These are phyloP conservation scores for Fusarium sp. DNA, from an alignment of 2,329 filamentous ascomycete genomes.

Conservation along the genomic window DNA sequence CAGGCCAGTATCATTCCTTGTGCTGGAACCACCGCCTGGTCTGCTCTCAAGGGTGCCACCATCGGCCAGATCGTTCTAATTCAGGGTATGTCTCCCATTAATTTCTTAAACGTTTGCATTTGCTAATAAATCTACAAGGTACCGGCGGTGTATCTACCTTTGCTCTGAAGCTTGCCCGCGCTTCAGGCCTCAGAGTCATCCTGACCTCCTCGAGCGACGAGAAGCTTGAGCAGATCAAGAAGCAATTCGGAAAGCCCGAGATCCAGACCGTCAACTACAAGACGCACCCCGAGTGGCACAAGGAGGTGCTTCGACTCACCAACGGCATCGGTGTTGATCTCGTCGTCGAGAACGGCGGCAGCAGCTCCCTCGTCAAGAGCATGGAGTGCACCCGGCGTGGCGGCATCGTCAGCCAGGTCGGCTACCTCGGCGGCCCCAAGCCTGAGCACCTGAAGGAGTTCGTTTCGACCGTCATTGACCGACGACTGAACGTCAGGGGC, in stretches of 20 bases:
- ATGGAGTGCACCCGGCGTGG: constrained; percentile 59
- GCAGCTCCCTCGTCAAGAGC: constrained; percentile 55
- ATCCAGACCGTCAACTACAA: constrained; percentile 66
- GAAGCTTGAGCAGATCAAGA: constrained; percentile 62
- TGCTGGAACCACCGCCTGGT: constrained; percentile 63
- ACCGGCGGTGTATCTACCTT: constrained; percentile 59
- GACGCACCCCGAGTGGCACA: constrained; percentile 62
- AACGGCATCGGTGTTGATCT: constrained; percentile 63
- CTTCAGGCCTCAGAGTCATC: constrained; percentile 66
- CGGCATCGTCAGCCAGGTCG: constrained; percentile 60
- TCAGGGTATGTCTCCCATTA: constrained; percentile 52
- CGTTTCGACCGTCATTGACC: constrained; percentile 56
- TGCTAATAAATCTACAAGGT: constrained; percentile 43
- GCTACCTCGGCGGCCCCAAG: constrained; percentile 56
- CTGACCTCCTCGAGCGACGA: constrained; percentile 67
- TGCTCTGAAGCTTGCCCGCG: constrained; percentile 62
- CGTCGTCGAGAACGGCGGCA: constrained; percentile 63
- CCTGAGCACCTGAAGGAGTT: constrained; percentile 53
- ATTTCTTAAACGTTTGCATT: fast-evolving
- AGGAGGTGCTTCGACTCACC: constrained; percentile 61
- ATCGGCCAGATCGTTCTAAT: constrained; percentile 61
- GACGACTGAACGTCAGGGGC: constrained; percentile 55
- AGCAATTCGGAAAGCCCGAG: constrained; percentile 58
- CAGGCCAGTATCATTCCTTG: constrained; percentile 58
- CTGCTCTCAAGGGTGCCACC: constrained; percentile 56